These are phyloP conservation scores for Suhomyces sp. DNA, from an alignment of 805 yeast species.

Conservation along the genomic window DNA sequence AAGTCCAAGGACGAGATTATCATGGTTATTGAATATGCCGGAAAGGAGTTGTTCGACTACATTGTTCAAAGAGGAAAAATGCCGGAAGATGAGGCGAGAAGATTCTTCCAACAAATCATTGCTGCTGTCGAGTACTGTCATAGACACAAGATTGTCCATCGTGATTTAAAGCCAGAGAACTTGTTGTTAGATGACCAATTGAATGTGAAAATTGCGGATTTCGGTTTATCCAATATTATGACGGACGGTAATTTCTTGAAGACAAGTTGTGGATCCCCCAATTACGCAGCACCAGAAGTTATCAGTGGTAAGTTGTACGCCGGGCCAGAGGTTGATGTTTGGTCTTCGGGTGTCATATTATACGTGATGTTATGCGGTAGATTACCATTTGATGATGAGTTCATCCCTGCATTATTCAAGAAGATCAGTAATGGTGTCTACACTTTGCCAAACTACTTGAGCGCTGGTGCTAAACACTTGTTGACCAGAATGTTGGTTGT, in stretches of 20 bases:
- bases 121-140: constrained; percentile 34
- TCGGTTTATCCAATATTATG: constrained; percentile 32
- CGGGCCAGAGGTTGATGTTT: constrained; percentile 32
- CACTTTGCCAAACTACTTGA: constrained; percentile 31
- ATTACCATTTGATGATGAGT: constrained; percentile 31
- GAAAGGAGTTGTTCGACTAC: constrained; percentile 30
- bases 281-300: constrained; percentile 34
- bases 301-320: constrained; percentile 32
- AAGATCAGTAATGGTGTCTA: constrained; percentile 33
- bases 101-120: constrained; percentile 31
- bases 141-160: constrained; percentile 31
- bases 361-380: constrained; percentile 33
- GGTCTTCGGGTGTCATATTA: constrained; percentile 31
- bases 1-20: constrained; percentile 31
- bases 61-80: constrained; percentile 29
- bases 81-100: constrained; percentile 31
- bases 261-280: constrained; percentile 31
- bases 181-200: constrained; percentile 30
- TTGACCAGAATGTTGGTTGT: constrained; percentile 32
- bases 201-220: constrained; percentile 31
- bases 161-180: constrained; percentile 91
- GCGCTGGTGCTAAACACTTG: constrained; percentile 27
- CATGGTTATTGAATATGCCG: constrained; percentile 32
- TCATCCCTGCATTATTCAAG: constrained; percentile 31
- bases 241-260: constrained; percentile 32